Evolutionary conservation across 345 rosid species (phyloP).

Genomic region (Syzygium oleosum): DNA sequence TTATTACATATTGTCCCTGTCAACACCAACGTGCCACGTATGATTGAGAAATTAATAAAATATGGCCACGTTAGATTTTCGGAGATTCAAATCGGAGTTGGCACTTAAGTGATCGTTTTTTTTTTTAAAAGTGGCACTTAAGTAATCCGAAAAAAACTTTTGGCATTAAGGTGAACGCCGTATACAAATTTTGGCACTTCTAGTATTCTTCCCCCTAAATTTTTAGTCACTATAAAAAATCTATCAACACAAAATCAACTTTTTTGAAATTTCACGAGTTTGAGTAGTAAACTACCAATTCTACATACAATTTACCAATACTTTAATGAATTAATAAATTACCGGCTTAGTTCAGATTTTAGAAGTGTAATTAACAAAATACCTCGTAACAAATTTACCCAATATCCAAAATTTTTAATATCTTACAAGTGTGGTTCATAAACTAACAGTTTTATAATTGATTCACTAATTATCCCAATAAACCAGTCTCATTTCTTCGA

Average conservation of each 20-base stretch:
- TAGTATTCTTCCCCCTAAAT: too few species aligned
- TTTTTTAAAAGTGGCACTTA: too few species aligned
- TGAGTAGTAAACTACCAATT: background rate
- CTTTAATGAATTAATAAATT: background rate
- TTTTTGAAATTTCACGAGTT: background rate
- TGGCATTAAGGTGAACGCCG: too few species aligned
- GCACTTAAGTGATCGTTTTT: too few species aligned
- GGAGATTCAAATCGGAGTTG: too few species aligned
- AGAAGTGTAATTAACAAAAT: background rate
- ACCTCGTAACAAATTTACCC: background rate
- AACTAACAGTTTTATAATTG: background rate
- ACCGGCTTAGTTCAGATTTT: background rate
- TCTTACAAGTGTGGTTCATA: background rate
- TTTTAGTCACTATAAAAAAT: background rate
- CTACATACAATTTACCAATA: background rate
- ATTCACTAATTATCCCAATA: background rate
- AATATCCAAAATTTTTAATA: background rate
- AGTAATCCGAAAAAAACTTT: too few species aligned
- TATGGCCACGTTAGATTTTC: too few species aligned
- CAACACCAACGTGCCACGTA: too few species aligned
- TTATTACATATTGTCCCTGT: too few species aligned
- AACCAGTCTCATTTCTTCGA: background rate
- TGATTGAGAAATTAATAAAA: too few species aligned
- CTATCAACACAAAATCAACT: background rate
- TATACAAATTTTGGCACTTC: too few species aligned